Evolutionary conservation across 73 alveolate species (phyloP).

Genomic region (Paramecium caudatum): DNA sequence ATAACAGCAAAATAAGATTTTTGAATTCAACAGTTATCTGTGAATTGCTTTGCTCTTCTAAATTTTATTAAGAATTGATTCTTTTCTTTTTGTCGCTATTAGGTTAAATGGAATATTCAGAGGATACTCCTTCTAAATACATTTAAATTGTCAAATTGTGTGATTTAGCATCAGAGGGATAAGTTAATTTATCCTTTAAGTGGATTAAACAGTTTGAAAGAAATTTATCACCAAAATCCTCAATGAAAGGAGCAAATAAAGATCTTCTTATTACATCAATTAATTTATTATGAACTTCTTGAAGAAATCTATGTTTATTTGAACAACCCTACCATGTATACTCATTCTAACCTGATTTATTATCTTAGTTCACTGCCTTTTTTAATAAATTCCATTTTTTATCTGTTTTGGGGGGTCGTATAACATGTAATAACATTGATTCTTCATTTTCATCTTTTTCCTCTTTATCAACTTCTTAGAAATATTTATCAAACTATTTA

Average conservation of each 20-base stretch:
- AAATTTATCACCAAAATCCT: constrained; percentile 39
- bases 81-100: neutral
- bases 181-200: constrained; percentile 40
- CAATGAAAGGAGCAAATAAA: constrained; percentile 29
- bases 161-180: neutral
- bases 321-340: neutral
- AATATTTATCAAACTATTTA: constrained; percentile 23
- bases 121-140: neutral
- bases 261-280: constrained; percentile 25
- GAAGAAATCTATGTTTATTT: neutral
- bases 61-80: neutral
- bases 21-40: neutral
- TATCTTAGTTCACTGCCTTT: constrained; percentile 12
- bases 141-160: neutral
- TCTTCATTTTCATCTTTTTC: constrained; percentile 5
- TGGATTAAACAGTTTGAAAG: constrained; percentile 23
- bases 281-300: constrained; percentile 26
- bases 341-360: neutral
- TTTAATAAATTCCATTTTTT: constrained; percentile 4
- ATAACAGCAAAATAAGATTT: neutral
- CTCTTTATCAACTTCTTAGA: neutral
- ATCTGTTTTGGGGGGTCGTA: neutral
- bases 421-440: constrained; percentile 15
- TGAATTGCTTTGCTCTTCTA: neutral
- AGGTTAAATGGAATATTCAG: constrained; percentile 54